A percentile compares a stretch with the other conserved stretches of the same genome.
Evolutionary conservation across 441 rosid species (phyloP).

Genomic region (Erodium chrysanthum): DNA sequence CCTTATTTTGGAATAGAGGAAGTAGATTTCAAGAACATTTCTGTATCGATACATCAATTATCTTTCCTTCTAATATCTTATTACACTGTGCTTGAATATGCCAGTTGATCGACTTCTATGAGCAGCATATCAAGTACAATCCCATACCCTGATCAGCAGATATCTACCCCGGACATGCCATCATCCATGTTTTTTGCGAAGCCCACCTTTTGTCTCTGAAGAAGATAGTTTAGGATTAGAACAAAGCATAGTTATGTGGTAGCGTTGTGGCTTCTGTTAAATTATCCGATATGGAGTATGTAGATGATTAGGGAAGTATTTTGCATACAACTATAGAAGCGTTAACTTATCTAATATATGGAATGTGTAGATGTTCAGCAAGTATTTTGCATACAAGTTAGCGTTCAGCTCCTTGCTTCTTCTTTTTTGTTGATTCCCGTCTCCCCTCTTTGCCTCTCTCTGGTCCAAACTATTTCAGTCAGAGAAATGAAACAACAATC

Average conservation of each 20-base stretch:
- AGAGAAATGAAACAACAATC: background rate
- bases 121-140: slow-evolving; percentile 82
- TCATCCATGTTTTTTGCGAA: too few species aligned
- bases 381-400: background rate
- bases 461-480: too few species aligned
- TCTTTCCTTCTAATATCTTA: slow-evolving; percentile 1
- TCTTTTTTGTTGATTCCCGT: background rate
- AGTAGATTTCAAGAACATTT: too few species aligned
- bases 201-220: slow-evolving; percentile 21
- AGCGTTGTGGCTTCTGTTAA: background rate
- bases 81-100: slow-evolving; percentile 1
- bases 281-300: background rate
- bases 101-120: slow-evolving; percentile 83
- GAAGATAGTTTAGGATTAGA: background rate
- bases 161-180: too few species aligned
- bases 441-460: background rate
- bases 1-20: too few species aligned
- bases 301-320: background rate
- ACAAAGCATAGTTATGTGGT: background rate
- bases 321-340: background rate
- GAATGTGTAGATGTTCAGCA: background rate
- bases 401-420: background rate
- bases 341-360: background rate
- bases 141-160: slow-evolving; percentile 32
- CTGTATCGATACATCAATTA: too few species aligned